Evolutionary conservation across 768 basidiomycete genomes (phyloP).

Genomic region (Boletellus ananas): DNA sequence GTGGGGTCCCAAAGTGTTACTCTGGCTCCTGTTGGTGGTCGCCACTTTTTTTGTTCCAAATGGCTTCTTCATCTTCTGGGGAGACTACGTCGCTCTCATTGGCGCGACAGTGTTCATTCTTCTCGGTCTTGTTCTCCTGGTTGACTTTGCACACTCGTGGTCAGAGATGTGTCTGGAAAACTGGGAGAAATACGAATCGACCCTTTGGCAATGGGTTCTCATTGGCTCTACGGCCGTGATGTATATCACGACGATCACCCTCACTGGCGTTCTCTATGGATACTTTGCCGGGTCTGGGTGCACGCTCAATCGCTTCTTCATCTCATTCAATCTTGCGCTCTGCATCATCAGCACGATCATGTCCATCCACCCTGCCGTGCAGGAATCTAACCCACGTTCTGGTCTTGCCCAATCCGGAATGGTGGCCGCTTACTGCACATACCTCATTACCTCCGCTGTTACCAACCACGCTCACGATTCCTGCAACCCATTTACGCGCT

Average conservation of each 20-base stretch:
- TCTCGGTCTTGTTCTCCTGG: conserved; percentile 92
- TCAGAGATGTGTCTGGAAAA: conserved; percentile 95
- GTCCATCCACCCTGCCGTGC: conserved; percentile 80
- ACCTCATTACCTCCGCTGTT: conserved; percentile 90
- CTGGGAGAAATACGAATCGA: conserved; percentile 86
- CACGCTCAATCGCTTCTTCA: conserved; percentile 93
- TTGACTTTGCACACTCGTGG: conserved; percentile 99
- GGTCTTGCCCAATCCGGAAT: conserved; percentile 94
- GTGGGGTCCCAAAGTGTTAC: conserved; percentile 97
- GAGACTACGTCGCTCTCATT: conserved; percentile 86
- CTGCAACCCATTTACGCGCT: conserved; percentile 86
- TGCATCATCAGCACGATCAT: conserved; percentile 76
- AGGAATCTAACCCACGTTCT: conserved; percentile 90
- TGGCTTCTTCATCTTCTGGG: conserved; percentile 97
- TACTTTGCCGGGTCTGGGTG: conserved; percentile 90
- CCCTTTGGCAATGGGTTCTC: conserved; percentile 94
- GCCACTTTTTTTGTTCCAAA: conserved; percentile 95
- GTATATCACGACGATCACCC: conserved; percentile 78
- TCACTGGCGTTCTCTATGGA: conserved; percentile 85
- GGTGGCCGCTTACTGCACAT: conserved; percentile 98
- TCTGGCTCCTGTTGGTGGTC: conserved; percentile 80
- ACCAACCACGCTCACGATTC: conserved; percentile 82
- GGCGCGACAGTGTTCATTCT: conserved; percentile 95
- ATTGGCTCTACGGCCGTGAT: conserved; percentile 88
- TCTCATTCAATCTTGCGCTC: conserved; percentile 87